These are phyloP conservation scores for Suhomyces kilbournensis DNA, from an alignment of 805 yeast species.

Conservation along the genomic window DNA sequence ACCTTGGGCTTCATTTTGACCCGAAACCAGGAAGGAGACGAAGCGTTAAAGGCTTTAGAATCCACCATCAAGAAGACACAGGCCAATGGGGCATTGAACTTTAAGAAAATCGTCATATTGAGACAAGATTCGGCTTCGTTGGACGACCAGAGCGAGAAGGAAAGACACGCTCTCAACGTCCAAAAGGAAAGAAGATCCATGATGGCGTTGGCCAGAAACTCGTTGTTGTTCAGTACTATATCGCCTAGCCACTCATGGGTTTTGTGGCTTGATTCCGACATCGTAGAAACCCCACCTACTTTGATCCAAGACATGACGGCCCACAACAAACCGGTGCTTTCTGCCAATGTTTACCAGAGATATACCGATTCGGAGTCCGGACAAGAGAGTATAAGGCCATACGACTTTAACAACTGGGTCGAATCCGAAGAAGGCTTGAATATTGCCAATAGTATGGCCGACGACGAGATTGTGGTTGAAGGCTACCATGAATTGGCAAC, in stretches of 20 bases:
- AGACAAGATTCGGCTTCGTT: conserved; percentile 87
- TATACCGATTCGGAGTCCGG: conserved; percentile 57
- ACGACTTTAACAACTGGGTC: conserved; percentile 96
- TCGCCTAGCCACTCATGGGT: conserved; percentile 94
- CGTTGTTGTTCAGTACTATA: conserved; percentile 81
- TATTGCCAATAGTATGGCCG: conserved; percentile 67
- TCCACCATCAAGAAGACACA: conserved; percentile 72
- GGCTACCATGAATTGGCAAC: conserved; percentile 94
- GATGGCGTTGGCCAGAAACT: conserved; percentile 95
- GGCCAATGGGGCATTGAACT: conserved; percentile 57
- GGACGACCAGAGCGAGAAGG: conserved; percentile 74
- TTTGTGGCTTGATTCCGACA: conserved; percentile 94
- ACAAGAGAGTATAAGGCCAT: conserved; percentile 69
- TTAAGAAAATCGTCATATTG: conserved; percentile 79
- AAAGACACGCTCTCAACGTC: conserved; percentile 80
- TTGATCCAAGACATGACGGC: conserved; percentile 82
- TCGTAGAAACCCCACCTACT: conserved; percentile 81
- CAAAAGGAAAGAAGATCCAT: conserved; percentile 86
- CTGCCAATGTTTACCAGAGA: conserved; percentile 93
- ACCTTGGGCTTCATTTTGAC: conserved; percentile 94
- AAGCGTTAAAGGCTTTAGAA: conserved; percentile 69
- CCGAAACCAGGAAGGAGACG: conserved; percentile 75
- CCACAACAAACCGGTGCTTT: conserved; percentile 82
- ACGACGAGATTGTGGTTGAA: conserved; percentile 92
- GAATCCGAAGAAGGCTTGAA: conserved; percentile 76